Percentiles rank a stretch among this genome's conserved stretches.
These are phyloP conservation scores for Tulasnella sp. DNA, from an alignment of 768 basidiomycete genomes.

Conservation along the genomic window DNA sequence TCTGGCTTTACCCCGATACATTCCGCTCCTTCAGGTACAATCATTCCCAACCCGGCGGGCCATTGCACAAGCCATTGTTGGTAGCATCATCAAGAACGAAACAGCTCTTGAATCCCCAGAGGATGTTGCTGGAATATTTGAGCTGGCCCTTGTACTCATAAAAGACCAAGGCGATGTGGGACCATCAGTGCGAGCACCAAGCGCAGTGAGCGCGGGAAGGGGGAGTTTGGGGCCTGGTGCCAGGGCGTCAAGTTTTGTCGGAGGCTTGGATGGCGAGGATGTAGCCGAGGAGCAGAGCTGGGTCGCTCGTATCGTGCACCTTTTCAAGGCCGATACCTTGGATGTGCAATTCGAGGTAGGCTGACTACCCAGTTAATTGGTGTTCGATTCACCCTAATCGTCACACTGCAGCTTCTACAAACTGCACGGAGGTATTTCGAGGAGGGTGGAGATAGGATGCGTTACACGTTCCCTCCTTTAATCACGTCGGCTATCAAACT, in stretches of 20 bases:
- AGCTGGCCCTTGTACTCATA: slow-evolving; percentile 68
- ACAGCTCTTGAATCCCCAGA: slow-evolving; percentile 89
- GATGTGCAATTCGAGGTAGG: slow-evolving; percentile 84
- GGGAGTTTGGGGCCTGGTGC: slow-evolving; percentile 24
- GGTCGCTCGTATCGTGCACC: slow-evolving; percentile 96
- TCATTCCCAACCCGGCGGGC: slow-evolving; percentile 84
- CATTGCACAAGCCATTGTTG: slow-evolving; percentile 90
- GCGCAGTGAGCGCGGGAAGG: background rate
- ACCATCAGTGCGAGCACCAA: background rate
- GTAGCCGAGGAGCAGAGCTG: slow-evolving; percentile 98
- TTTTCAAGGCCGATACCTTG: slow-evolving; percentile 82
- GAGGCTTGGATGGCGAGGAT: slow-evolving; percentile 67
- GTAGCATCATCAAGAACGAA: slow-evolving; percentile 92
- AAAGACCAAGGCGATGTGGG: slow-evolving; percentile 20
- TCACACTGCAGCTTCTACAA: slow-evolving; percentile 63
- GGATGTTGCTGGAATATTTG: slow-evolving; percentile 89
- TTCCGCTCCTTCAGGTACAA: slow-evolving; percentile 72
- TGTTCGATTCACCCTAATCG: background rate
- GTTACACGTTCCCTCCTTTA: slow-evolving; percentile 93
- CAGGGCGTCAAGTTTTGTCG: slow-evolving; percentile 39
- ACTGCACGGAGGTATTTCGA: slow-evolving; percentile 84
- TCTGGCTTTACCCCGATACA: slow-evolving; percentile 90
- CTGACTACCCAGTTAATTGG: background rate
- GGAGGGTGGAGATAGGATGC: slow-evolving; percentile 87
- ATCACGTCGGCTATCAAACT: slow-evolving; percentile 91